phyloP scores from a whole-genome alignment of 2,329 filamentous ascomycete species.

The Aspergillus brunneoviolaceus region DNA sequence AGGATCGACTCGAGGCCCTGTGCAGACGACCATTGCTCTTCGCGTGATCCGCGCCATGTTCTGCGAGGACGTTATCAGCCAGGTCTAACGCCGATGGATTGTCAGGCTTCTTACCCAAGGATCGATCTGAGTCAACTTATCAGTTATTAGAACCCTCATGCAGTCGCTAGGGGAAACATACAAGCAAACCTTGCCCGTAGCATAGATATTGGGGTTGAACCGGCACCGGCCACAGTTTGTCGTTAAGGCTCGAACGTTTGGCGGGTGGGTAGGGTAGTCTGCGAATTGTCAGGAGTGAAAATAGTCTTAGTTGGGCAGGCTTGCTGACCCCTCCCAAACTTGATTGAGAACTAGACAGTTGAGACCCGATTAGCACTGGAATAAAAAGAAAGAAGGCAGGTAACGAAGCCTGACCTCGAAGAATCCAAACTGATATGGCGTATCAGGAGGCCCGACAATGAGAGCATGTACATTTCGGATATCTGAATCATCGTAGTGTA shows the following conservation, averaged over 20 bases:
- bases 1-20: constrained; percentile 93
- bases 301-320: background rate
- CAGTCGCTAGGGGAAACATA: constrained; percentile 48
- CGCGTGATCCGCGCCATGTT: constrained; percentile 87
- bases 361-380: background rate
- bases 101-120: constrained; percentile 62
- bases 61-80: constrained; percentile 47
- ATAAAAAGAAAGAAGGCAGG: background rate
- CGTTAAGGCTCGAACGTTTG: constrained; percentile 66
- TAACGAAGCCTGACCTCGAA: constrained; percentile 68
- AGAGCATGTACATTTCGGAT: constrained; percentile 83
- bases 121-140: constrained; percentile 64
- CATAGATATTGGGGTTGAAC: constrained; percentile 97
- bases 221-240: constrained; percentile 86
- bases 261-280: constrained; percentile 78
- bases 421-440: constrained; percentile 95
- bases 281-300: constrained; percentile 7
- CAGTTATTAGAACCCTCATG: constrained; percentile 18
- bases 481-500: constrained; percentile 83
- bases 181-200: constrained; percentile 87
- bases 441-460: constrained; percentile 89
- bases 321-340: constrained; percentile 68
- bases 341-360: constrained; percentile 65
- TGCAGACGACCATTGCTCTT: constrained; percentile 94
- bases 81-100: background rate